Evolutionary conservation across 176 grass and related monocot genomes (phyloP).

Genomic region (Raddia distichophylla): DNA sequence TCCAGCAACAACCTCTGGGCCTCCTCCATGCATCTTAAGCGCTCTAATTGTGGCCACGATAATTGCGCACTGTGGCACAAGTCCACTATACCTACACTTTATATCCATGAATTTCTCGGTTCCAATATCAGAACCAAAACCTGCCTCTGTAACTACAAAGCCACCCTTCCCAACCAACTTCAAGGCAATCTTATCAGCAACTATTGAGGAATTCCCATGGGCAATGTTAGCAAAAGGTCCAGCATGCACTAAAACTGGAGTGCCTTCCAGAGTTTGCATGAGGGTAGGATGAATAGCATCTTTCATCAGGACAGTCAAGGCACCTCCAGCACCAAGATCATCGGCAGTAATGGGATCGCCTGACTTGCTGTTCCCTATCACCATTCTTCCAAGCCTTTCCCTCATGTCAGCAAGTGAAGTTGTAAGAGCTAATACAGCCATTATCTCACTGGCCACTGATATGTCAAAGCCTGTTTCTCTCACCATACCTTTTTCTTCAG

Average conservation of each 20-base stretch:
- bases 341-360: conserved; percentile 90
- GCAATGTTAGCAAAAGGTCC: conserved; percentile 99
- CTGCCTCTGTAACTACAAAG: conserved; percentile 96
- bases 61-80: conserved; percentile 93
- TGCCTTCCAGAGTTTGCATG: conserved; percentile 98
- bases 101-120: conserved; percentile 99
- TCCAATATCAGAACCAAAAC: conserved; percentile 99
- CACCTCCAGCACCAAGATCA: conserved; percentile 92
- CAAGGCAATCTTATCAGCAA: conserved; percentile 97
- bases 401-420: conserved; percentile 95
- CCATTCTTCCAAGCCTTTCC: conserved; percentile 96
- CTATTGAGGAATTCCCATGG: conserved; percentile 97
- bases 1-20: conserved; percentile 89
- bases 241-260: conserved; percentile 95
- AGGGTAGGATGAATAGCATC: conserved; percentile 96
- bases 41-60: conserved; percentile 95
- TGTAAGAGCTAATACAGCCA: conserved; percentile 97
- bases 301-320: conserved; percentile 98
- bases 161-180: conserved; percentile 91
- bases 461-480: conserved; percentile 99
- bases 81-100: conserved; percentile 94
- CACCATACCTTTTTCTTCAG: conserved; percentile 95
- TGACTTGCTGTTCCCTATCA: conserved; percentile 90
- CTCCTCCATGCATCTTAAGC: conserved; percentile 98
- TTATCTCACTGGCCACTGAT: conserved; percentile 97